These are phyloP conservation scores for Beverwykella pulmonaria DNA, from an alignment of 495 filamentous ascomycete species.

Conservation along the genomic window DNA sequence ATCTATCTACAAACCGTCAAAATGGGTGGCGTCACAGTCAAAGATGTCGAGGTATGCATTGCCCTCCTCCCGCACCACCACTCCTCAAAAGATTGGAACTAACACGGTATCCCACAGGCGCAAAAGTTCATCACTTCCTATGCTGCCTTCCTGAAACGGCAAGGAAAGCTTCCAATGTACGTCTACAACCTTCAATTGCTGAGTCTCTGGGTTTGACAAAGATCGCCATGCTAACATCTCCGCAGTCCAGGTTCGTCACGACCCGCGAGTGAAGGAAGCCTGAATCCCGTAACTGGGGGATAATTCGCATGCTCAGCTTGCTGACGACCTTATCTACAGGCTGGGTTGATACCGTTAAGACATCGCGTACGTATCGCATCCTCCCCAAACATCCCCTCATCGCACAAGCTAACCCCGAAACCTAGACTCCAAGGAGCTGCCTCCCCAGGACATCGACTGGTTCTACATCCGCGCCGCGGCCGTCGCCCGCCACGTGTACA, in stretches of 20 bases:
- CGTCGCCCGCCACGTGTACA: slow-evolving; percentile 96
- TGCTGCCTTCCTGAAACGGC: slow-evolving; percentile 96
- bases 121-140: slow-evolving; percentile 96
- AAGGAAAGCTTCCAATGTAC: slow-evolving; percentile 96
- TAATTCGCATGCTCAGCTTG: slow-evolving; percentile 35
- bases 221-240: slow-evolving; percentile 9
- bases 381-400: neutral
- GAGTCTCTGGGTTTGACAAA: neutral
- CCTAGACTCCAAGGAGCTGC: slow-evolving; percentile 80
- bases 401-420: neutral
- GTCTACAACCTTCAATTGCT: slow-evolving; percentile 19
- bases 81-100: slow-evolving; percentile 3
- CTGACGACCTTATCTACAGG: slow-evolving; percentile 57
- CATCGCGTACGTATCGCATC: slow-evolving; percentile 56
- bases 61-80: neutral
- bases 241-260: slow-evolving; percentile 36
- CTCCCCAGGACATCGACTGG: slow-evolving; percentile 65
- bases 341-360: slow-evolving; percentile 99
- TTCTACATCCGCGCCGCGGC: slow-evolving; percentile 97
- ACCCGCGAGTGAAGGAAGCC: slow-evolving; percentile 27
- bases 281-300: slow-evolving; percentile 49
- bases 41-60: slow-evolving; percentile 37
- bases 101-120: slow-evolving; percentile 55
- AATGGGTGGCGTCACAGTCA: slow-evolving; percentile 46
- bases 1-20: slow-evolving; percentile 34